Conservation (phyloP, 495 filamentous ascomycete species). For the Tuber borchii region DNA sequence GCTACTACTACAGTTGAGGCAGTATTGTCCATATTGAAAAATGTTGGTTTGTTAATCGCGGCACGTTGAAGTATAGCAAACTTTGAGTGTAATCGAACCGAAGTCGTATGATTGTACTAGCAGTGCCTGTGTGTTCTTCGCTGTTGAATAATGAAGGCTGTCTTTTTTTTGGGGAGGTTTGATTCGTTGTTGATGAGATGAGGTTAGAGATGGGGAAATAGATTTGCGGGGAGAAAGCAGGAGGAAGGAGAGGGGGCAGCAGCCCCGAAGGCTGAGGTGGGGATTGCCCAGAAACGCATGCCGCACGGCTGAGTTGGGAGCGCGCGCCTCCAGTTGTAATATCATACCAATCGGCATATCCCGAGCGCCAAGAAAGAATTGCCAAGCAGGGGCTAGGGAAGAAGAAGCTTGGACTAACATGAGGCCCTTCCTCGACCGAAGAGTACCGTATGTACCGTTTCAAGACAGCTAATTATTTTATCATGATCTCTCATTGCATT, state of each 20-base stretch:
- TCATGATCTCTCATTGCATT: not conserved
- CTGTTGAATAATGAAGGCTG: not conserved
- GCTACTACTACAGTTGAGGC: conserved; percentile 15
- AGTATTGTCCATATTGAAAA: conserved; percentile 4
- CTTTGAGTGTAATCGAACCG: not conserved
- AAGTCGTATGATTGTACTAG: not conserved
- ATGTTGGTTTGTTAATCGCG: not conserved
- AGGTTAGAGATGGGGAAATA: not conserved
- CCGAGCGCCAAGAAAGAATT: conserved; percentile 18
- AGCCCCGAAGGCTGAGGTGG: not conserved
- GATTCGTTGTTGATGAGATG: not conserved
- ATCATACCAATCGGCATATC: conserved; percentile 20
- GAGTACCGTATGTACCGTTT: not conserved
- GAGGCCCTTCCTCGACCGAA: not conserved
- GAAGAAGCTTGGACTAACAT: not conserved
- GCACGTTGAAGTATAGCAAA: not conserved
- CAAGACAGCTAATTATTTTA: not conserved
- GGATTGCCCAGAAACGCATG: not conserved
- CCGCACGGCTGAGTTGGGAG: not conserved
- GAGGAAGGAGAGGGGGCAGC: not conserved
- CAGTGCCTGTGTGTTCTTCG: not conserved
- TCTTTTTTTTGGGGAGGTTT: not conserved
- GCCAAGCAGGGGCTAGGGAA: not conserved
- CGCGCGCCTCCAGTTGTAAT: not conserved
- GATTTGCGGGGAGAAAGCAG: not conserved